Conservation (phyloP, 805 yeast genomes). For the Cyberlindnera samutprakarnensis region DNA sequence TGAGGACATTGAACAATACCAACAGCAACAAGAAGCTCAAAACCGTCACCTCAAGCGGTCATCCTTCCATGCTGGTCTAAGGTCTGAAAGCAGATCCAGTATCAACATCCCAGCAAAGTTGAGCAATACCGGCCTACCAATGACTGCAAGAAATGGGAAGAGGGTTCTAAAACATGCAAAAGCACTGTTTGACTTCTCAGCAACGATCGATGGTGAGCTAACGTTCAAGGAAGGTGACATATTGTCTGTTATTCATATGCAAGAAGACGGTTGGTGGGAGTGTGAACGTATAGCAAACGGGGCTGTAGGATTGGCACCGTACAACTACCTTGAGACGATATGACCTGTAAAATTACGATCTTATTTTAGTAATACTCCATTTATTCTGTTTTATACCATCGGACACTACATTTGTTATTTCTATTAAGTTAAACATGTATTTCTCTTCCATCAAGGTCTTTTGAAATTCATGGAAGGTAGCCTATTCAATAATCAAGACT, state of each 20-base stretch:
- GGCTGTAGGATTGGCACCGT: conserved; percentile 50
- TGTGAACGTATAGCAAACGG: conserved; percentile 43
- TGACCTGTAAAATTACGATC: conserved; percentile 1
- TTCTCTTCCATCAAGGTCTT: no score
- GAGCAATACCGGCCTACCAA: conserved; percentile 33
- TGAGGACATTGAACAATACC: conserved; percentile 5
- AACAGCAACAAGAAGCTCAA: conserved; percentile 1
- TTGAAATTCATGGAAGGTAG: no score
- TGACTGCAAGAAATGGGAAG: conserved; percentile 43
- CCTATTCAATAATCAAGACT: no score
- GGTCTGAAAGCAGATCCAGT: conserved; percentile 19
- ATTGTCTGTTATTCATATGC: conserved; percentile 44
- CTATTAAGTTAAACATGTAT: no score
- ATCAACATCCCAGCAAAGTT: conserved; percentile 19
- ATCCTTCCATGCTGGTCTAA: conserved; percentile 21
- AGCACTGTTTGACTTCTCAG: conserved; percentile 52
- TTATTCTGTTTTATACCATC: no score
- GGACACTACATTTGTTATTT: no score
- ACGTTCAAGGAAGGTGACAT: conserved; percentile 52
- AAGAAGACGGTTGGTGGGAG: conserved; percentile 74
- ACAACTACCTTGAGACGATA: conserved; percentile 38
- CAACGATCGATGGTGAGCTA: conserved; percentile 54
- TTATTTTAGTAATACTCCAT: no score
- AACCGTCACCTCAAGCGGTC: conserved; percentile 12
- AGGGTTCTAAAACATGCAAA: conserved; percentile 43